Percentiles rank a stretch among this genome's conserved stretches.
Conservation (phyloP, 1,284 basidiomycete species). For the Apiotrichum siamense region DNA sequence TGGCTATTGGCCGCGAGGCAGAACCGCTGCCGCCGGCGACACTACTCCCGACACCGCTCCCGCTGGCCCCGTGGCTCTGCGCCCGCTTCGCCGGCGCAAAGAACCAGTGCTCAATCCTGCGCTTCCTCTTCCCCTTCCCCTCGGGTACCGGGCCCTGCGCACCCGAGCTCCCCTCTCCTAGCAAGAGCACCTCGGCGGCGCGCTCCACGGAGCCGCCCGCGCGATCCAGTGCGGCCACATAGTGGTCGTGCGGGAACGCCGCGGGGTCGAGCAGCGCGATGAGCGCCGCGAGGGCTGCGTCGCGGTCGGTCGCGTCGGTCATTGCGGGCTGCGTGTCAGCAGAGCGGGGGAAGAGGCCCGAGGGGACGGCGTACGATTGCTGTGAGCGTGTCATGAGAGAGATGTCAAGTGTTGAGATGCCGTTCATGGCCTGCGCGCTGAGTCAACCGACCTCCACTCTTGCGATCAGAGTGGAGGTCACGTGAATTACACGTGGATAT, state of each 20-base stretch:
- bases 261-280: conserved; percentile 39
- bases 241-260: conserved; percentile 27
- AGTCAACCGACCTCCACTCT: conserved; percentile 7
- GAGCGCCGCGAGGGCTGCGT: conserved; percentile 37
- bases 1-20: conserved; percentile 15
- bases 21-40: not conserved
- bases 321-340: not conserved
- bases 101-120: conserved; percentile 4
- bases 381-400: too few relatives aligned
- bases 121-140: not conserved
- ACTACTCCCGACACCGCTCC: not conserved
- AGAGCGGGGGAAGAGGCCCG: too few relatives aligned
- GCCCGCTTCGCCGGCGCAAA: not conserved
- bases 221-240: conserved; percentile 58
- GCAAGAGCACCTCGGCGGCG: conserved; percentile 53
- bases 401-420: too few relatives aligned
- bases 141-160: not conserved
- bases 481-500: not conserved
- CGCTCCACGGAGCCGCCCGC: conserved; percentile 58
- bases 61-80: not conserved
- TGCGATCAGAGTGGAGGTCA: not conserved
- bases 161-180: conserved; percentile 7
- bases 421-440: not conserved
- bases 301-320: conserved; percentile 2
- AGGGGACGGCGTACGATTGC: too few relatives aligned